A percentile compares a stretch with the other conserved stretches of the same genome.
Conservation (phyloP, 1,284 basidiomycete species). For the Malassezia caprae region DNA sequence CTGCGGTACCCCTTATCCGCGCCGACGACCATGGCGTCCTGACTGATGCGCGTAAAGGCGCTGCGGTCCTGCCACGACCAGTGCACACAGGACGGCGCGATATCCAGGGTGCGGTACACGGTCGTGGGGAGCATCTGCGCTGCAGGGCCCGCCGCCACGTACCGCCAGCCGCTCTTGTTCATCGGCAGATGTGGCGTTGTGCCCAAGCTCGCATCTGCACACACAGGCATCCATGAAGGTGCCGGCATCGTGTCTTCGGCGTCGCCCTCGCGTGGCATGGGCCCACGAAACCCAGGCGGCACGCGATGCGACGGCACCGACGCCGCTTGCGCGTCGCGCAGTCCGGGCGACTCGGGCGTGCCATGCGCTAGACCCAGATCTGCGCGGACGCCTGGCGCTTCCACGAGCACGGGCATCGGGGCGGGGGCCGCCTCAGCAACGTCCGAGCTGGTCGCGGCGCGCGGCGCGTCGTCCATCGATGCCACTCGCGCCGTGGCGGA, state of each 20-base stretch:
- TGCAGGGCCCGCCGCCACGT: slow-evolving; percentile 37
- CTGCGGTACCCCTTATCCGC: slow-evolving; percentile 84
- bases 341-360: slow-evolving; percentile 2
- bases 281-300: slow-evolving; percentile 33
- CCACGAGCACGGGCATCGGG: neutral
- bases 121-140: slow-evolving; percentile 28
- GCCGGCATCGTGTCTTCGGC: slow-evolving; percentile 31
- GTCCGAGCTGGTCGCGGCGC: neutral
- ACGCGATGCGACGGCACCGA: slow-evolving; percentile 15
- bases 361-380: slow-evolving; percentile 1
- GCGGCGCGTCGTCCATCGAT: neutral
- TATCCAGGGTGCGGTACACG: slow-evolving; percentile 35
- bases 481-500: neutral
- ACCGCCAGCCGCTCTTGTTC: slow-evolving; percentile 42
- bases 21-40: slow-evolving; percentile 65
- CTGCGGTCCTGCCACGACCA: slow-evolving; percentile 59
- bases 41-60: slow-evolving; percentile 62
- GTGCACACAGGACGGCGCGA: slow-evolving; percentile 27
- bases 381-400: neutral
- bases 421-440: neutral
- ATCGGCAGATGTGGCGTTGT: slow-evolving; percentile 29
- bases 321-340: neutral
- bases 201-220: slow-evolving; percentile 17
- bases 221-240: slow-evolving; percentile 22
- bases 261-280: slow-evolving; percentile 25